Percentiles rank a stretch among this genome's conserved stretches.
phyloP scores from a whole-genome alignment of 2,329 filamentous ascomycete genomes.

The Diplodia mutila region DNA sequence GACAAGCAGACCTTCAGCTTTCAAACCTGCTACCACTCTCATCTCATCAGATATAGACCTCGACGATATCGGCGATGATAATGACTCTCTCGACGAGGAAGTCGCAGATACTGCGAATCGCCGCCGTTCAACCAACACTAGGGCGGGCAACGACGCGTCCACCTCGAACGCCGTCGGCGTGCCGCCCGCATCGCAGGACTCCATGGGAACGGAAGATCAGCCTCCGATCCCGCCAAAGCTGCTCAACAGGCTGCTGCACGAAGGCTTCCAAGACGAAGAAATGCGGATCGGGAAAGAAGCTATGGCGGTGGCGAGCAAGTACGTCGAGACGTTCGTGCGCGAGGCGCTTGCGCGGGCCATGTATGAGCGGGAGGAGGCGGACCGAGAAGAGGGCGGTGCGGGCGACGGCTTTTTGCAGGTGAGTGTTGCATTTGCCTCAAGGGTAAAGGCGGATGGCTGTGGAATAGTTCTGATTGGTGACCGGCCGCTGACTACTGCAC shows the following conservation, averaged over 20 bases:
- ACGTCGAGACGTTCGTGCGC: constrained; percentile 87
- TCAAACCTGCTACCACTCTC: constrained; percentile 34
- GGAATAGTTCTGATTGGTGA: constrained; percentile 48
- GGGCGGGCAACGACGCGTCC: neutral
- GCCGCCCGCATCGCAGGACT: constrained; percentile 29
- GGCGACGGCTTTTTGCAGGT: constrained; percentile 71
- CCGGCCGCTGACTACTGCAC: neutral
- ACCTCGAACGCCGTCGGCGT: constrained; percentile 2
- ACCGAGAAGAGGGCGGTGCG: constrained; percentile 35
- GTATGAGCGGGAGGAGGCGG: constrained; percentile 64
- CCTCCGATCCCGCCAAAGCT: constrained; percentile 71
- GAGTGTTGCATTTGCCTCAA: constrained; percentile 6
- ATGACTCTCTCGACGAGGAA: constrained; percentile 29
- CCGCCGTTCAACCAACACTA: constrained; percentile 24
- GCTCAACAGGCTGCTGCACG: constrained; percentile 75
- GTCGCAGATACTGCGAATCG: constrained; percentile 29
- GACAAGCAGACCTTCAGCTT: constrained; percentile 27
- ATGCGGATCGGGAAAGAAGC: constrained; percentile 78
- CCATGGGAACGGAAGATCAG: neutral
- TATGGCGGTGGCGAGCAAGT: constrained; percentile 76
- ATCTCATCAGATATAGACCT: constrained; percentile 37
- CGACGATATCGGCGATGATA: constrained; percentile 32
- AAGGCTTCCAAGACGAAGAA: constrained; percentile 72
- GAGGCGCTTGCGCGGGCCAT: constrained; percentile 83
- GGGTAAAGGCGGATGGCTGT: neutral